A percentile compares a stretch with the other conserved stretches of the same genome.
phyloP scores from a whole-genome alignment of 1,284 basidiomycete species.

The Caloboletus firmus region DNA sequence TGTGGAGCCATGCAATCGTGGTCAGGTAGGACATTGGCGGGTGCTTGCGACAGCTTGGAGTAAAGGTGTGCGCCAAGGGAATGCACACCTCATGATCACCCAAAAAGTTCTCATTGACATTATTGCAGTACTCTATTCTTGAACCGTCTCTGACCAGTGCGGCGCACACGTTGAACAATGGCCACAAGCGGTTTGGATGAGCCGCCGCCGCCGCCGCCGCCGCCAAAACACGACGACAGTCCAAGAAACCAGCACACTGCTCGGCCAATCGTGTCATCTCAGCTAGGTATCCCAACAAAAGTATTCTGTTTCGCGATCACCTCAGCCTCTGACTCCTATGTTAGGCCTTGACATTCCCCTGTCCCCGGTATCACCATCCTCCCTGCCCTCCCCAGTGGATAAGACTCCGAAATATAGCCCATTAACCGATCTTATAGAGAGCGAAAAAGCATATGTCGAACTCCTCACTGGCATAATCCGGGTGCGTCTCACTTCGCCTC shows the following conservation, averaged over 20 bases:
- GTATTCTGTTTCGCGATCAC: constrained; percentile 10
- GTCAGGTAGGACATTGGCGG: constrained; percentile 25
- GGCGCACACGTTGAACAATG: constrained; percentile 2
- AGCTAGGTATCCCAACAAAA: constrained; percentile 28
- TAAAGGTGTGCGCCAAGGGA: background rate
- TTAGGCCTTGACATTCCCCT: constrained; percentile 34
- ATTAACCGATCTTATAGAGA: constrained; percentile 89
- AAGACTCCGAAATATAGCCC: constrained; percentile 75
- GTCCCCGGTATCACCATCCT: constrained; percentile 31
- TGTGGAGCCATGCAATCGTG: constrained; percentile 40
- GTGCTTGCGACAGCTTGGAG: background rate
- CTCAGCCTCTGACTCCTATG: constrained; percentile 11
- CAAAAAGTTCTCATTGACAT: background rate
- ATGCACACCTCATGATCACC: background rate
- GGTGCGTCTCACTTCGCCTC: constrained; percentile 50
- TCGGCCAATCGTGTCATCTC: constrained; percentile 31
- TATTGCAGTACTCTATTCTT: background rate
- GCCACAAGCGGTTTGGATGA: background rate
- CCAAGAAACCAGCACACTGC: background rate
- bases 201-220: constrained; percentile 36
- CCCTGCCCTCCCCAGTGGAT: constrained; percentile 35
- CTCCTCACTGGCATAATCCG: constrained; percentile 88
- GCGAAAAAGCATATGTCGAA: constrained; percentile 92
- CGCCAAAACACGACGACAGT: constrained; percentile 33
- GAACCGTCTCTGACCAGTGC: background rate